Percentiles rank a stretch among this genome's conserved stretches.
These are phyloP conservation scores for Aegilops umbellulata DNA, from an alignment of 176 grass and related monocot species.

Conservation along the genomic window DNA sequence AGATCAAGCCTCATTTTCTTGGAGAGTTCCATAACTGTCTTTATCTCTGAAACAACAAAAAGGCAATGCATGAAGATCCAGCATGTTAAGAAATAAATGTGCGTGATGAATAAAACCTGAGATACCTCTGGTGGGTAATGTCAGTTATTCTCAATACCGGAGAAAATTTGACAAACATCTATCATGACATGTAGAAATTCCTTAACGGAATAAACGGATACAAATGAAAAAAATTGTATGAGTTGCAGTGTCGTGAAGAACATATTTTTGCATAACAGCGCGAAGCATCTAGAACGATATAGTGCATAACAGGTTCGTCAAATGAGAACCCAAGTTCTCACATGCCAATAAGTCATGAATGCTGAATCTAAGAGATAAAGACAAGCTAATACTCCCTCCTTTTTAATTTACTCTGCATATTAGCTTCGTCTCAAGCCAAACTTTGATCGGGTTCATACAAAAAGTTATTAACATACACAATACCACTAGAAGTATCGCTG, in stretches of 20 bases:
- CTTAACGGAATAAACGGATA: background rate
- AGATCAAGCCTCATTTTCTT: constrained; percentile 59
- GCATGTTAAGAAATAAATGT: background rate
- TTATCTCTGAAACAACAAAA: constrained; percentile 62
- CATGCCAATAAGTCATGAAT: background rate
- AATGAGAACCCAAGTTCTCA: background rate
- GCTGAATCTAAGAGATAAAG: background rate
- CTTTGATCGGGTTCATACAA: too few relatives aligned
- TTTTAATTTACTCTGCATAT: too few relatives aligned
- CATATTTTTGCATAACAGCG: background rate
- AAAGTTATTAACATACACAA: too few relatives aligned
- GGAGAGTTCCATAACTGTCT: constrained; percentile 56
- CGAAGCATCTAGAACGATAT: background rate
- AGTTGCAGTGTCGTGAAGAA: background rate
- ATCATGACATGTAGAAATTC: background rate
- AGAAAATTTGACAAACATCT: background rate
- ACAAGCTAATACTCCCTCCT: background rate
- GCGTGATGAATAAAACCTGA: background rate
- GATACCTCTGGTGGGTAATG: background rate
- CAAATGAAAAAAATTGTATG: background rate
- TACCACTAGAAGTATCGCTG: too few relatives aligned
- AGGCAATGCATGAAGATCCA: background rate
- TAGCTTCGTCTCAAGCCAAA: too few relatives aligned
- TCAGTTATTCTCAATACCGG: background rate
- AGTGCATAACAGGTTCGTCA: background rate